Base-by-base conservation (phyloP, 2,329 filamentous ascomycete species). In the Neonectria magnoliae region DNA sequence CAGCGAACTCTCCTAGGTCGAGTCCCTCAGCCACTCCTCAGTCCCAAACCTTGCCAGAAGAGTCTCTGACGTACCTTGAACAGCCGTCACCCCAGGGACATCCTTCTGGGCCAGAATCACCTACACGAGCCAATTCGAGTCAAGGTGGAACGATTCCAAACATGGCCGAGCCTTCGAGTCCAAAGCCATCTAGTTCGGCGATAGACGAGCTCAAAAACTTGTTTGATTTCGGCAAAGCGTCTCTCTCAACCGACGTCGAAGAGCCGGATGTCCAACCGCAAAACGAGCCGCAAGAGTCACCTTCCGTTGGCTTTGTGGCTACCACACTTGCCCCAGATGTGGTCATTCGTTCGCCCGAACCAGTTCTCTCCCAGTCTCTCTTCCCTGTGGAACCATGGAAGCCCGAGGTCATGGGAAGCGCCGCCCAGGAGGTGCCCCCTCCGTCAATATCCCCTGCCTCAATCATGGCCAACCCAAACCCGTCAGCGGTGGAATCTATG, bases 361-460 rank as follows among this genome's bases (percentile, higher is more conserved):
- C 44, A 45, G 62, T 68, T 20, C 65, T 66, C 41, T 62, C 67
- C n/a, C 68, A 72, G 16, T 65, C 72, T 29, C 33, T 50, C 13
- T 68, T 62, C n/a, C 41, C 61, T 8, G 63, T 73, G 16, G 72
- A 71, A 9, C 71, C 72, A 16, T 74, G 72, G 72, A 74, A 73
- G 48, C 56, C 72, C 31, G 68, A 71, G 38, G 68, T 70, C 27
- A 50, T 74, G 18, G 65, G 69, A 11, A 70, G 55, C 20, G 59
- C 60, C 3, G 66, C 54, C 7, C 65, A 70, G 31, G 67, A 73
- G 25, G 62, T 61, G 14, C 67, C 68, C 11, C 62, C 69, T 14
- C 68, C 68, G 25, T 74, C 72, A 33, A 74, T 74, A n/a, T 73
- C 72, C 11, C 72, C 72, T 2, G 71, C 72, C 20, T 72, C 72